phyloP scores from a whole-genome alignment of 2,329 filamentous ascomycete species.

The Ophiostoma tasmaniense region DNA sequence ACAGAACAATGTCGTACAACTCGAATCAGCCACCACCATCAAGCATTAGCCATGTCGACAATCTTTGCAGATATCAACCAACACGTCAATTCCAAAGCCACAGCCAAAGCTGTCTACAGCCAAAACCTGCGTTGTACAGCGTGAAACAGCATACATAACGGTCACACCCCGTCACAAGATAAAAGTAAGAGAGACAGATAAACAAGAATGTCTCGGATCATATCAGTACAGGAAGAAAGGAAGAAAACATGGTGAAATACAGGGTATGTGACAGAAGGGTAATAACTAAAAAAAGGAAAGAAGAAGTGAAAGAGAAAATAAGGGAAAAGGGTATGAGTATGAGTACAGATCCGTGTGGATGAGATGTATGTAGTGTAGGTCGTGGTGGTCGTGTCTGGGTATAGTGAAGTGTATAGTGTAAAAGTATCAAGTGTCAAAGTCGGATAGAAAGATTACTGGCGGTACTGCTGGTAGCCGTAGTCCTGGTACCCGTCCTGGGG shows the following conservation, averaged over 20 bases:
- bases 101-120: background rate
- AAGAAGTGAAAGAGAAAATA: background rate
- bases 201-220: background rate
- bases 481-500: background rate
- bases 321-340: background rate
- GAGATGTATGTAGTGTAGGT: background rate
- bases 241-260: background rate
- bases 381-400: background rate
- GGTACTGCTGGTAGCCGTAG: background rate
- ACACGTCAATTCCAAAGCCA: background rate
- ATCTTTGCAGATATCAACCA: background rate
- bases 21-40: background rate
- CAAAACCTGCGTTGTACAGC: background rate
- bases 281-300: background rate
- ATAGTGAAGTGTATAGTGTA: background rate
- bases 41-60: background rate
- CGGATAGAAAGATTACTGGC: background rate
- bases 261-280: background rate
- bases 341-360: conserved; percentile 9
- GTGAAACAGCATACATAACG: background rate
- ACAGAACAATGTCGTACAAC: background rate
- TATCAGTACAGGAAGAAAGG: background rate
- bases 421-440: background rate
- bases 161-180: conserved; percentile 3
- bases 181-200: background rate